Evolutionary conservation across 306 rosid species (phyloP), one percentile per base, ranked within the genome.

Genomic region (Inga laurina): DNA sequence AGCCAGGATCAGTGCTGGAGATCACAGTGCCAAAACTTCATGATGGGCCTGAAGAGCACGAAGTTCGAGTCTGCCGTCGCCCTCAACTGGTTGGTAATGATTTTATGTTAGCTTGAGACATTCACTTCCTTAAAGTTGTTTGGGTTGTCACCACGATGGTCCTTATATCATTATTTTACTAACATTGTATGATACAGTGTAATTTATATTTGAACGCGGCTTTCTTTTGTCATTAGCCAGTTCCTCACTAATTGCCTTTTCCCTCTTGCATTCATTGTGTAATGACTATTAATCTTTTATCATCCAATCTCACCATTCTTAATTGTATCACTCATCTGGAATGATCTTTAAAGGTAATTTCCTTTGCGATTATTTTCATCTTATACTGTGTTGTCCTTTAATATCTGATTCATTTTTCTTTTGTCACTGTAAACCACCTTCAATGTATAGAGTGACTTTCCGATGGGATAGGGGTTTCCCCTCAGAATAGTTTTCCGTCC

Each of bases 1-100:
- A 78, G 83, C 87, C 92, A 19, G 93, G 92, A 82, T 87, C 93
- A 0, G 84, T 82, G 82, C 93, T 90, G 2, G 93, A 90, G 89
- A 83, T 90, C 44, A 82, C 80, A 61, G 93, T 90, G 78, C 93
- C 93, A 34, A 90, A 87, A 88, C 89, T 81, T 57, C 87, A 54
- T 7, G 85, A 21, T 22, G 93, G 92, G 59, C 84, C 93, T 10
- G 92, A 90, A 85, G 93, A 90, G 78, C 93, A 88, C 35, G 93
- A 90, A 76, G 93, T 90, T 57, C 90, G 86, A 19, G 90, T 90
- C 27, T 88, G 93, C 72, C 89, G 84, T 62, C 90, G 93, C 64
- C 85, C 91, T 57, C 75, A 81, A 51, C 88, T 72, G 49, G 92
- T 89, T 82, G 91, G 81, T 80, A 86, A 87, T 48, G 92, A 86